Base-by-base conservation (phyloP, 1,284 basidiomycete species). In the Lentinula novae-zelandiae region DNA sequence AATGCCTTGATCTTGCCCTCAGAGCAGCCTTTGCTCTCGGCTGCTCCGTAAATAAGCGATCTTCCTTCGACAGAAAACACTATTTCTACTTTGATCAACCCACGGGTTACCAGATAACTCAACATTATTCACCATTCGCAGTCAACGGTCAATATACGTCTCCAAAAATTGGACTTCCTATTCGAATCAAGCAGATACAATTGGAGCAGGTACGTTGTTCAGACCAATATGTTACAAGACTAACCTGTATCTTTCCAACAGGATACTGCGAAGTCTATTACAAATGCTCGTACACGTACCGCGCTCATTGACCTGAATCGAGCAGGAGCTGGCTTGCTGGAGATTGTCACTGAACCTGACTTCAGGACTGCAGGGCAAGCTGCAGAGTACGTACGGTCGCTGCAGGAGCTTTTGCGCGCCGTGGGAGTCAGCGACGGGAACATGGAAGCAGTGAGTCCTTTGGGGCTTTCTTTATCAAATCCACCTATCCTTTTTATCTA, bases 61-160 rank as follows among this genome's bases (percentile, higher is more conserved):
- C 92, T 0, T 82, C 90, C 1, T 98, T 98, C 67, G 96, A 99
- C 74, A 81, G 96, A 67, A 99, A 99, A 72, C 96, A 99, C 72
- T 99, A 99, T 72, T 98, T 98, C 74, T 99, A 99, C 71, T 85
- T 93, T 1, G 96, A 99, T 74, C 82, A 98, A 36, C 95, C 97
- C 0, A 81, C 90, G 2, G 96, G 96, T 0, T 99, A 96, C 74
- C 97, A 99, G 75, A 96, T 98, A 65, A 98, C 96, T 0, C 96
- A 98, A 70, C 91, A 94, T 66, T 98, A 98, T 73, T 48, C 62
- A 5, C 64, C 64, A 10, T 63, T 65, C 46, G 64, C 64, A 10
- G 60, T 60, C 40, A 60, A 63, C 46, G 96, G 96, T 1, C 69
- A 69, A 34, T 69, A 98, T 5, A 70, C 72, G 0, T 76, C 93